Evolutionary conservation across 1,284 basidiomycete genomes (phyloP).

Genomic region (Flammula alnicola): DNA sequence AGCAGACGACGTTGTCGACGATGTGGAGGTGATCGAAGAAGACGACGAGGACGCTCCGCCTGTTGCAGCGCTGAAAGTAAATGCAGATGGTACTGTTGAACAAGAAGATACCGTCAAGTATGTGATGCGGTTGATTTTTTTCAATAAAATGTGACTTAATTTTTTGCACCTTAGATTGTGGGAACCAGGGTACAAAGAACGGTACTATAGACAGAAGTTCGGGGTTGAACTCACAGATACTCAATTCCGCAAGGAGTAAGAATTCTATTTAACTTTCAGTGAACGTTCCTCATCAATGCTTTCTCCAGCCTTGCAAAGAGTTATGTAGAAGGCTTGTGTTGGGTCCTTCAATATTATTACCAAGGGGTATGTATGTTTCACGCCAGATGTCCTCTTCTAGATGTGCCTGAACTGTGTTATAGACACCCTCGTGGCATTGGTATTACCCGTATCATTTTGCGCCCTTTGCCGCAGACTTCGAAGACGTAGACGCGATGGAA

Average conservation of each 20-base stretch:
- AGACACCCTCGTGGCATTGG: constrained; percentile 99
- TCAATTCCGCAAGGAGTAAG: constrained; percentile 78
- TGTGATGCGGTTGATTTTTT: constrained; percentile 33
- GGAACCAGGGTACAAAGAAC: constrained; percentile 94
- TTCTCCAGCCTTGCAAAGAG: constrained; percentile 70
- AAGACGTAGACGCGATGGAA: constrained; percentile 78
- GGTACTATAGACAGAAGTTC: constrained; percentile 97
- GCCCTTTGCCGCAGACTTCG: constrained; percentile 96
- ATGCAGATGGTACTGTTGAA: constrained; percentile 86
- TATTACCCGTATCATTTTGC: constrained; percentile 99
- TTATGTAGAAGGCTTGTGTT: constrained; percentile 94
- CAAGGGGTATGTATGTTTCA: constrained; percentile 88
- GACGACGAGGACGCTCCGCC: constrained; percentile 51
- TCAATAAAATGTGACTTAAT: constrained; percentile 18
- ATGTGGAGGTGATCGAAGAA: constrained; percentile 41
- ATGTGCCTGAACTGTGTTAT: constrained; percentile 18
- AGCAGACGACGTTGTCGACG: constrained; percentile 50
- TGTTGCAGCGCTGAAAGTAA: constrained; percentile 71
- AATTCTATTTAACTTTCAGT: constrained; percentile 4
- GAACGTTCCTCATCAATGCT: constrained; percentile 21
- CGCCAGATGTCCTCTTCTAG: constrained; percentile 15
- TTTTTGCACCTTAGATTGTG: constrained; percentile 64
- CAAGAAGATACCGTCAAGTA: constrained; percentile 94
- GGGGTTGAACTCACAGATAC: constrained; percentile 74
- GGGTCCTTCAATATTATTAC: constrained; percentile 99